Conservation (phyloP, 1,139 yeast genomes). For the Blastobotrys malaysiensis region DNA sequence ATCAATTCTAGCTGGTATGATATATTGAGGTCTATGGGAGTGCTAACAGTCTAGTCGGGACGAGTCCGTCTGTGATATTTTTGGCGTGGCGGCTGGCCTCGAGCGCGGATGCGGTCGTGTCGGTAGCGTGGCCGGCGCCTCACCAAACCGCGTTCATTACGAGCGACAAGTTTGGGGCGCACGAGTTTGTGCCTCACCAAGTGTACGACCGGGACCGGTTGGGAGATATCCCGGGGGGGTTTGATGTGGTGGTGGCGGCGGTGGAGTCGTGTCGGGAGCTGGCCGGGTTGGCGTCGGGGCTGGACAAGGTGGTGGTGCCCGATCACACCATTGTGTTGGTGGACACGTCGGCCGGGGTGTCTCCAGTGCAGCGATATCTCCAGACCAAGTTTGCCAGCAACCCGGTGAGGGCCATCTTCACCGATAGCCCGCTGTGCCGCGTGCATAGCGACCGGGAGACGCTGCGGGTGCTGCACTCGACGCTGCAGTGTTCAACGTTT, state of each 20-base stretch:
- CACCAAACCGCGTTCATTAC: slow-evolving; percentile 2
- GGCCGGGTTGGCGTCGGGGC: slow-evolving; percentile 22
- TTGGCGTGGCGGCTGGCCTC: slow-evolving; percentile 25
- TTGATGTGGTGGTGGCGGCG: slow-evolving; percentile 28
- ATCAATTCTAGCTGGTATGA: slow-evolving; percentile 8
- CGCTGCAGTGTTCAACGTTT: slow-evolving; percentile 6
- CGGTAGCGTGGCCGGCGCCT: slow-evolving; percentile 21
- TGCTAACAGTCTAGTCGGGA: slow-evolving; percentile 19
- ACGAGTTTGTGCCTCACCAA: slow-evolving; percentile 16
- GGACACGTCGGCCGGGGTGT: slow-evolving; percentile 28
- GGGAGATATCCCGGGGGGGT: slow-evolving; percentile 11
- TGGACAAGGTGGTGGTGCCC: slow-evolving; percentile 23
- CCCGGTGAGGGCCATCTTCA: slow-evolving; percentile 24
- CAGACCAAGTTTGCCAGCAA: slow-evolving; percentile 23
- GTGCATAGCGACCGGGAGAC: slow-evolving; percentile 12
- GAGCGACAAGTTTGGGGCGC: slow-evolving; percentile 27
- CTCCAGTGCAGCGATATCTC: slow-evolving; percentile 27
- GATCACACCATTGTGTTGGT: slow-evolving; percentile 28
- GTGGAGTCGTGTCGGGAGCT: slow-evolving; percentile 28
- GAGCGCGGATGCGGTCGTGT: slow-evolving; percentile 18
- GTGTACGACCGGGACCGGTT: slow-evolving; percentile 15
- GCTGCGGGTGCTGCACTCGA: slow-evolving; percentile 9
- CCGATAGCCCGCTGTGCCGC: slow-evolving; percentile 16
- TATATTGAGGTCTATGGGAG: background rate
- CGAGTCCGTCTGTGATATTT: slow-evolving; percentile 23